A percentile compares a stretch with the other conserved stretches of the same genome.
phyloP scores from a whole-genome alignment of 225 moss, liverwort and hornwort species.

The Marchantia polymorpha region DNA sequence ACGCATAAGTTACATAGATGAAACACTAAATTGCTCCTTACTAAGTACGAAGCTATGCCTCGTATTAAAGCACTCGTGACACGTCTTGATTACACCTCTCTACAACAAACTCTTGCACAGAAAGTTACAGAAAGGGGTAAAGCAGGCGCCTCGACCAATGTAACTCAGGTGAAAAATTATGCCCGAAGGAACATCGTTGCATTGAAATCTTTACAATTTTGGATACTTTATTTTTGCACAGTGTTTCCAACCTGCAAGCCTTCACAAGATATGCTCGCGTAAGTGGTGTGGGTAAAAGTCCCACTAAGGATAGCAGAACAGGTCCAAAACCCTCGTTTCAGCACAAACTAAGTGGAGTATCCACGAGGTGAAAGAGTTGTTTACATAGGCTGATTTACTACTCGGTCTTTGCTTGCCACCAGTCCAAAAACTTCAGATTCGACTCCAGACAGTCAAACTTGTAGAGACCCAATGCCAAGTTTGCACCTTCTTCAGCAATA shows the following conservation, averaged over 20 bases:
- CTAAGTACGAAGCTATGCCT: too few species aligned
- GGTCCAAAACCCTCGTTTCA: neutral
- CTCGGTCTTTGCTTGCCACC: conserved; percentile 74
- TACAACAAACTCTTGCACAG: neutral
- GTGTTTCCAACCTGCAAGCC: neutral
- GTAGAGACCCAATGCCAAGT: conserved; percentile 71
- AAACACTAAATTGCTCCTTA: too few species aligned
- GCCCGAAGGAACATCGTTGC: neutral
- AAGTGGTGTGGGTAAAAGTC: neutral
- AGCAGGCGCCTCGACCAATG: too few species aligned
- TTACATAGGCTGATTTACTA: conserved; percentile 15
- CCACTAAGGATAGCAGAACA: neutral
- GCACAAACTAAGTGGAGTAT: neutral
- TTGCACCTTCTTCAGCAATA: conserved; percentile 83
- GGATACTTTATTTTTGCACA: conserved; percentile 10
- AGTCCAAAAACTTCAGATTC: conserved; percentile 89
- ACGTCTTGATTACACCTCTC: too few species aligned
- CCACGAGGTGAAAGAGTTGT: neutral
- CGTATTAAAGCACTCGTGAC: too few species aligned
- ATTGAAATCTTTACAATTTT: neutral
- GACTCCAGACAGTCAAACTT: conserved; percentile 83
- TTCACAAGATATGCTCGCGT: neutral
- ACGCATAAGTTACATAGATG: too few species aligned
- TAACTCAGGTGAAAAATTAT: neutral
- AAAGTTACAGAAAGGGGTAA: neutral